A percentile compares a stretch with the other conserved stretches of the same genome.
These are phyloP conservation scores for Kodamaea neixiangensis DNA, from an alignment of 805 yeast genomes.

Conservation along the genomic window DNA sequence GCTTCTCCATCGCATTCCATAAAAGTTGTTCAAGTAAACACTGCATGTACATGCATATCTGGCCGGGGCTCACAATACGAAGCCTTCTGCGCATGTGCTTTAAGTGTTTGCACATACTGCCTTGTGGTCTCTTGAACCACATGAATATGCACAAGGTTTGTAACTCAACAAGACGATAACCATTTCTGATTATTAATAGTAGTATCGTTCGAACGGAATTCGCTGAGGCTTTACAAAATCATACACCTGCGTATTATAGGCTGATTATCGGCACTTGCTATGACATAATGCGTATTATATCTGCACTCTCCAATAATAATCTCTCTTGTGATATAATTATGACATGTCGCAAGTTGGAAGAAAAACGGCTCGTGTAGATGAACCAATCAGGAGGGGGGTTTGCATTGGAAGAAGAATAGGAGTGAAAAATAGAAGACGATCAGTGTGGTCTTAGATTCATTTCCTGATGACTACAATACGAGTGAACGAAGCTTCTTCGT, in stretches of 20 bases:
- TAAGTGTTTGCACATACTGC: neutral
- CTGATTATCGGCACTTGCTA: neutral
- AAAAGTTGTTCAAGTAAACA: neutral
- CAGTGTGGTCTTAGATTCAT: neutral
- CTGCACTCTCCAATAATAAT: neutral
- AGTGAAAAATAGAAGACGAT: neutral
- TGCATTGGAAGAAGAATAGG: neutral
- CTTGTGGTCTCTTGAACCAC: neutral
- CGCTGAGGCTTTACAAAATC: neutral
- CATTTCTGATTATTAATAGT: neutral
- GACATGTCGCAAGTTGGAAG: neutral
- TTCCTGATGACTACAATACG: neutral
- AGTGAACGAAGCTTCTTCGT: neutral
- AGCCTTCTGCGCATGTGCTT: neutral
- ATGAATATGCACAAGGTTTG: neutral
- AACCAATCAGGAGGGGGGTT: neutral
- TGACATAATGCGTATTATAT: neutral
- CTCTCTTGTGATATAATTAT: neutral
- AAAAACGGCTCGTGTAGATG: neutral
- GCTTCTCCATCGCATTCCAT: neutral
- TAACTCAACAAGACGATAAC: neutral
- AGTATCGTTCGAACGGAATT: neutral
- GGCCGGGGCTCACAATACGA: neutral
- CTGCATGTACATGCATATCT: neutral
- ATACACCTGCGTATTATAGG: conserved; percentile 3